A percentile compares a stretch with the other conserved stretches of the same genome.
Conservation (phyloP, 108 stramenopile species). For the Nannochloropsis gaditana region DNA sequence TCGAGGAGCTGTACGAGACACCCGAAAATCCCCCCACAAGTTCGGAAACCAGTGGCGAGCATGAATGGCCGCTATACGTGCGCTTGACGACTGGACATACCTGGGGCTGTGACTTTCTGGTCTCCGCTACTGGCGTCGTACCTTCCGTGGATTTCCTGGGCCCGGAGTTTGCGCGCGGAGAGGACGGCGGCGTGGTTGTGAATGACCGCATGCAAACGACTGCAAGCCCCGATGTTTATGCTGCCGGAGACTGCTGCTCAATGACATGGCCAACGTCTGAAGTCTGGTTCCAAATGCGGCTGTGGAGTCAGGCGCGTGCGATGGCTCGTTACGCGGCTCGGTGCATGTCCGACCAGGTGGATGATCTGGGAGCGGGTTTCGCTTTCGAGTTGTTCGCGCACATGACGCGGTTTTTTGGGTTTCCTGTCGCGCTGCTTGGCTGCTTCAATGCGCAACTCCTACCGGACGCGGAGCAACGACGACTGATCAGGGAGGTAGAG, state of each 20-base stretch:
- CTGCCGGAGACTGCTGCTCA: conserved; percentile 53
- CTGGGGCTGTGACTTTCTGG: conserved; percentile 44
- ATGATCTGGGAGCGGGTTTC: conserved; percentile 39
- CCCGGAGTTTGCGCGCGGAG: conserved; percentile 38
- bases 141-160: conserved; percentile 33
- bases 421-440: conserved; percentile 48
- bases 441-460: conserved; percentile 41
- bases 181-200: conserved; percentile 47
- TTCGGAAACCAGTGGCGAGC: background rate
- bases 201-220: conserved; percentile 43
- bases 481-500: background rate
- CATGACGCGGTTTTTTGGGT: conserved; percentile 50
- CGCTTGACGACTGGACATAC: conserved; percentile 34
- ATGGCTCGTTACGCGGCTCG: conserved; percentile 44
- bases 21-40: background rate
- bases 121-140: conserved; percentile 53
- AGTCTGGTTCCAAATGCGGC: conserved; percentile 55
- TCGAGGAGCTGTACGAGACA: background rate
- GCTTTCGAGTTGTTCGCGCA: conserved; percentile 54
- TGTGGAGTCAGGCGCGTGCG: conserved; percentile 52
- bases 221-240: conserved; percentile 19
- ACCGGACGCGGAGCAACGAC: conserved; percentile 23
- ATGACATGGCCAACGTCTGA: conserved; percentile 31
- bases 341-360: conserved; percentile 42
- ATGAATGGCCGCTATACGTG: conserved; percentile 26